Evolutionary conservation across 805 yeast genomes (phyloP).

Genomic region (Sugiyamaella mastotermitis): DNA sequence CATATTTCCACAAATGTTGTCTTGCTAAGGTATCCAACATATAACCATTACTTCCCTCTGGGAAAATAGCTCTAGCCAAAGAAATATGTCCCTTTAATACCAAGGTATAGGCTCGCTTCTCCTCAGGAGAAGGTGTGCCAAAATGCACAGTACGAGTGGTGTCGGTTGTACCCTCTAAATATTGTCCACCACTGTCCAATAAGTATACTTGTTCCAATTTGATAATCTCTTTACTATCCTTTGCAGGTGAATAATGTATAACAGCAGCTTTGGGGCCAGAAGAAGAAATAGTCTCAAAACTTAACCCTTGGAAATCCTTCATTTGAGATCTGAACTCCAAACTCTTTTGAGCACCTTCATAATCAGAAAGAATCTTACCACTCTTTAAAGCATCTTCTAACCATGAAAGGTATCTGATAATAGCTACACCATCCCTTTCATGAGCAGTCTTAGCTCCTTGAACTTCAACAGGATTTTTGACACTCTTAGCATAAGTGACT

Average conservation of each 20-base stretch:
- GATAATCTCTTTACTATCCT: conserved; percentile 49
- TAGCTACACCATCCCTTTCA: conserved; percentile 73
- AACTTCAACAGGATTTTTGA: conserved; percentile 70
- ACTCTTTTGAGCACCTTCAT: conserved; percentile 50
- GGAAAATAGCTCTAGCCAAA: conserved; percentile 73
- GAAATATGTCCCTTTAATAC: conserved; percentile 91
- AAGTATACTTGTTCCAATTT: conserved; percentile 65
- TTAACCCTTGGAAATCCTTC: conserved; percentile 46
- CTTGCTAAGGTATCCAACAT: conserved; percentile 79
- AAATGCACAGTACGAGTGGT: conserved; percentile 85
- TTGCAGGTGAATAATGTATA: conserved; percentile 66
- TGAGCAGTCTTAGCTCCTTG: conserved; percentile 72
- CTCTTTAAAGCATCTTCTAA: conserved; percentile 50
- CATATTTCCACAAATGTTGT: conserved; percentile 73
- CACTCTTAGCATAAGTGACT: conserved; percentile 59
- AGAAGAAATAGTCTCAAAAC: conserved; percentile 70
- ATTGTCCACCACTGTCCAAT: conserved; percentile 90
- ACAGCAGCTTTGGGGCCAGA: conserved; percentile 74
- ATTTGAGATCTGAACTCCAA: conserved; percentile 36
- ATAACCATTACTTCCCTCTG: conserved; percentile 67
- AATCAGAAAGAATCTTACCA: conserved; percentile 45
- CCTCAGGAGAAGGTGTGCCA: conserved; percentile 48
- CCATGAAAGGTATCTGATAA: conserved; percentile 77
- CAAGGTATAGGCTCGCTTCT: conserved; percentile 64
- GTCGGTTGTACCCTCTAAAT: conserved; percentile 91